Conservation (phyloP, 768 basidiomycete genomes). For the Termitomyces heimii region DNA sequence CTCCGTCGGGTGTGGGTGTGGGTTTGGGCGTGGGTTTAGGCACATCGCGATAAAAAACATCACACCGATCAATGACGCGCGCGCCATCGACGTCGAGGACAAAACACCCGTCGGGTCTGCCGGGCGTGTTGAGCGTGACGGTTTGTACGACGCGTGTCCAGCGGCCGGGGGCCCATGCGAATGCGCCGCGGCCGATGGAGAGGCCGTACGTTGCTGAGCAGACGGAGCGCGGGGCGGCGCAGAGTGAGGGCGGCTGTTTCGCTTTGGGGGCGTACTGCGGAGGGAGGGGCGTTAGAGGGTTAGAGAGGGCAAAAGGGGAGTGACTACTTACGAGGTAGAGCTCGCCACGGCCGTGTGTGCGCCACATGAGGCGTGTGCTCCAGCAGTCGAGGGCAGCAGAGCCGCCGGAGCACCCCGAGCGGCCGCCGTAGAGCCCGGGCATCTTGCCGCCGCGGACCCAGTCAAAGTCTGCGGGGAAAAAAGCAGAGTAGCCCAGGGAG, state of each 20-base stretch:
- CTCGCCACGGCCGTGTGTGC: constrained; percentile 61
- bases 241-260: constrained; percentile 56
- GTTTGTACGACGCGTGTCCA: constrained; percentile 76
- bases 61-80: constrained; percentile 43
- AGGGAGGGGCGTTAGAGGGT: no score
- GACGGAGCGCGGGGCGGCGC: constrained; percentile 49
- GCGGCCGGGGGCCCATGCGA: constrained; percentile 49
- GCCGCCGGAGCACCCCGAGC: constrained; percentile 66
- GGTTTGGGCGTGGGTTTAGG: no score
- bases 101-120: constrained; percentile 61
- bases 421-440: constrained; percentile 75
- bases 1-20: no score
- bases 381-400: constrained; percentile 69
- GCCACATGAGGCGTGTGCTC: constrained; percentile 85
- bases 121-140: constrained; percentile 69
- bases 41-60: constrained; percentile 57
- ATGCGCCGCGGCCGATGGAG: constrained; percentile 70
- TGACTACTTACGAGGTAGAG: constrained; percentile 68
- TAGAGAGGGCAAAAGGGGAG: background rate
- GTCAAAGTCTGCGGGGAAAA: constrained; percentile 68
- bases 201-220: constrained; percentile 68
- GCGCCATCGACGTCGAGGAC: constrained; percentile 57
- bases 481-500: constrained; percentile 64
- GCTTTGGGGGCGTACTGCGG: constrained; percentile 70
- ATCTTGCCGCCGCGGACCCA: constrained; percentile 84